Evolutionary conservation across 2,329 filamentous ascomycete species (phyloP), one percentile per base, ranked within the genome.

Genomic region (Thyridium curvatum): DNA sequence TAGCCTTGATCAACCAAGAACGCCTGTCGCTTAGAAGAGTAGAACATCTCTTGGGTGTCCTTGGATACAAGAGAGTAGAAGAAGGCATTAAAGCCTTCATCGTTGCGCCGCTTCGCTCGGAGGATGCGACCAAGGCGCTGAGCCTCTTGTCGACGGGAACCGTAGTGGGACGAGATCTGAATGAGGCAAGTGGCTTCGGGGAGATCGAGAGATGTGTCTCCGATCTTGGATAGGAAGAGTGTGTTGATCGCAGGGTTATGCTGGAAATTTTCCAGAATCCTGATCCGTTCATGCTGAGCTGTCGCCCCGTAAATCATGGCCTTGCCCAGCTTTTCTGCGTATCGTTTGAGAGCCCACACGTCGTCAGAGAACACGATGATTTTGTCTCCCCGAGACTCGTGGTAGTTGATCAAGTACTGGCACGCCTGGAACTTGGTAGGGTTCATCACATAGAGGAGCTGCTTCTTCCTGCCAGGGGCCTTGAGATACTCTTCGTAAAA

Each of bases 281-380:
- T 75, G 54, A 94, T 77, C 21, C 93, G 87, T 64, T 97, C 93
- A 13, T 77, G 72, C 53, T 96, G 88, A 16, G 80, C 78, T 0
- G 93, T 98, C 41, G 82, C 86, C 37, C 93, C 93, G 52, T 87
- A 95, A 49, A 98, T 95, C 59, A 83, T 96, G 0, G 86, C 84
- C 58, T 95, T 96, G 35, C 77, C 77, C 30, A 97, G 69, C 49
- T 89, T 91, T 18, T 79, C 70, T 4, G 93, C 90, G 54, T 97
- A 95, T 31, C 82, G 77, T 50, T 91, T 79, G 21, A 98, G 69
- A 0, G 93, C 91, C 54, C 93, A 97, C 31, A 98, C 88, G 50
- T 97, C 96, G 60, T 98, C 93, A 1, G 89, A 95, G 60, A 97
- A 97, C 32, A 98, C 91, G 46, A 97, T 97, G 50, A 97, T 89